Conservation (phyloP, 495 filamentous ascomycete genomes). For the Penicillium malachiteum region DNA sequence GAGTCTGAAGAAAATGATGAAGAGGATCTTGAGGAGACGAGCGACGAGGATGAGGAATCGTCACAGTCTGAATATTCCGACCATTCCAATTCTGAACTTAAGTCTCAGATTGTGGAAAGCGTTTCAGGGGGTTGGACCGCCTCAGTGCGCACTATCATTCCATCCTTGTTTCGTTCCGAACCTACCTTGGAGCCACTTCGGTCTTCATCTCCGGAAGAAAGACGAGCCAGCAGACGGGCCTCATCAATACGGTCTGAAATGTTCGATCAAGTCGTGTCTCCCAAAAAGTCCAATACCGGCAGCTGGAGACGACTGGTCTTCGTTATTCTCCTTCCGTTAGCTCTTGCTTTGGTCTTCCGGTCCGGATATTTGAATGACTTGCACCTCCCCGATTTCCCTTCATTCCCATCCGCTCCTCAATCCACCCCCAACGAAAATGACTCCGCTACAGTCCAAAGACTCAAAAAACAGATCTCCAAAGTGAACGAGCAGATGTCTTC, state of each 20-base stretch:
- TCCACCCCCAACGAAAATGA: conserved; percentile 23
- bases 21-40: conserved; percentile 14
- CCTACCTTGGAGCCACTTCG: not conserved
- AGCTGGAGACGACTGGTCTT: conserved; percentile 8
- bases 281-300: not conserved
- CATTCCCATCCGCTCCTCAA: conserved; percentile 1
- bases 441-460: conserved; percentile 23
- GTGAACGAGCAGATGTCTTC: conserved; percentile 37
- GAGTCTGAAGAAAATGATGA: conserved; percentile 28
- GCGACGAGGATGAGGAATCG: too few species aligned
- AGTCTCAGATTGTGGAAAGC: not conserved
- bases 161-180: conserved; percentile 8
- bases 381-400: conserved; percentile 5
- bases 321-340: conserved; percentile 13
- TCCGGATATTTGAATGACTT: conserved; percentile 8
- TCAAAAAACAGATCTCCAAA: conserved; percentile 31
- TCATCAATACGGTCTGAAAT: conserved; percentile 4
- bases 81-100: not conserved
- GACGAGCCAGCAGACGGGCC: conserved; percentile 8
- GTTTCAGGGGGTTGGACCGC: conserved; percentile 14
- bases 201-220: conserved; percentile 2
- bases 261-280: not conserved
- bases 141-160: conserved; percentile 29
- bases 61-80: conserved; percentile 3
- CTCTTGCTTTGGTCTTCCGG: conserved; percentile 9